Conservation (phyloP, 2,329 filamentous ascomycete species). For the Didymella glomerata region DNA sequence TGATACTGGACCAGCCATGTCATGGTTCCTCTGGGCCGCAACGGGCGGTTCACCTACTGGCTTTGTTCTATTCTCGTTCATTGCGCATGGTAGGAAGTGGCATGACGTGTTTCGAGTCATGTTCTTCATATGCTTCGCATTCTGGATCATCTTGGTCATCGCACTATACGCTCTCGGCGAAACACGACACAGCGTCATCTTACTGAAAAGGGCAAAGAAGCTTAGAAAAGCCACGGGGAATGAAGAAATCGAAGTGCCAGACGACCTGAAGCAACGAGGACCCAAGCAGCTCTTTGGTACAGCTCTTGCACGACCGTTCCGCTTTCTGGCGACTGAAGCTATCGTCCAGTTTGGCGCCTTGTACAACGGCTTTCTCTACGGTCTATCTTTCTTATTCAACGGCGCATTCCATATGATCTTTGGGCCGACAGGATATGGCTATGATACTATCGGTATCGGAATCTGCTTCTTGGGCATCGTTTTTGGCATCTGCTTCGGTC, state of each 20-base stretch:
- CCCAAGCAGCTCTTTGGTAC: slow-evolving; percentile 53
- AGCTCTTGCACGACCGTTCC: slow-evolving; percentile 58
- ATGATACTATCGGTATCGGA: slow-evolving; percentile 52
- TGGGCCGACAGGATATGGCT: slow-evolving; percentile 54
- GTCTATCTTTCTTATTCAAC: slow-evolving; percentile 61
- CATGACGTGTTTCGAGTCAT: slow-evolving; percentile 57
- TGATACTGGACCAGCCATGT: slow-evolving; percentile 54
- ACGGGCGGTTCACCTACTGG: slow-evolving; percentile 58
- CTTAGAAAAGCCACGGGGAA: slow-evolving; percentile 40
- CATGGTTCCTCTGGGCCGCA: slow-evolving; percentile 58
- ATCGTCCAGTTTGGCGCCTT: slow-evolving; percentile 59
- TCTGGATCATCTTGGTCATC: slow-evolving; percentile 55
- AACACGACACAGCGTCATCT: slow-evolving; percentile 57
- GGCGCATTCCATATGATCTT: slow-evolving; percentile 61
- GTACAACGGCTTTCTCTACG: slow-evolving; percentile 61
- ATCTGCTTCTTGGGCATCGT: slow-evolving; percentile 54
- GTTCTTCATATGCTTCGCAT: slow-evolving; percentile 55
- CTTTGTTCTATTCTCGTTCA: slow-evolving; percentile 57
- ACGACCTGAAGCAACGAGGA: slow-evolving; percentile 51
- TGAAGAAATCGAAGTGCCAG: slow-evolving; percentile 46
- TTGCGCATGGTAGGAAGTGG: slow-evolving; percentile 56
- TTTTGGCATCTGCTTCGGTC: slow-evolving; percentile 54
- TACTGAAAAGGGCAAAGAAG: slow-evolving; percentile 47
- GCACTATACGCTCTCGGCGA: slow-evolving; percentile 52
- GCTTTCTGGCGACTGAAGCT: slow-evolving; percentile 57